Evolutionary conservation across 2,329 filamentous ascomycete genomes (phyloP), one percentile per base, ranked within the genome.

Genomic region (Fusarium virguliforme): DNA sequence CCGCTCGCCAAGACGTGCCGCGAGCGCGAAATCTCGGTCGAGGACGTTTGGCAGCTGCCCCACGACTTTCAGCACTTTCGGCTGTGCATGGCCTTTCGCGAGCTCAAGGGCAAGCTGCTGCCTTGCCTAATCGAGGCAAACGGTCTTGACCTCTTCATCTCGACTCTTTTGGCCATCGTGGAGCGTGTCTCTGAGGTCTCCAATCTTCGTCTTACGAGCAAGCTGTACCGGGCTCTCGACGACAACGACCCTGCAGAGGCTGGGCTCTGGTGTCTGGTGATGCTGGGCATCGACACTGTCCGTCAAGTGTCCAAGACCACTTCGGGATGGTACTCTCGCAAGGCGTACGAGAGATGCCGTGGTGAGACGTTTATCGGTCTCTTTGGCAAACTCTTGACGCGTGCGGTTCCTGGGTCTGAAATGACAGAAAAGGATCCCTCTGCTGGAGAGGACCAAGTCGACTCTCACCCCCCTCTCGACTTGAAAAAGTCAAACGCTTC

Each of bases 1-100:
- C 91, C 94, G 0, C 81, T 97, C 7, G 94, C 97, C 12, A 82
- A 84, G 2, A 80, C 90, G 26, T 93, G 91, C 2, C 87, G 85
- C 43, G 83, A 84, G 32, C 85, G 89, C 41, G 91, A 94, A 72
- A 83, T 97, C 8, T 83, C 94, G 37, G 90, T 94, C 40, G 87
- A 91, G 38, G 94, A 97, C 77, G 92, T 97, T 2, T 97, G 94
- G 94, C 83, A 87, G 40, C 82, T 97, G 0, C 90, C 90, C 0
- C 92, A 90, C 72, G 92, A 96, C 59, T 97, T 95, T 68, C 94
- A 97, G 74, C 94, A 97, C 78, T 86, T 83, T 35, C 85, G 90
- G 2, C 85, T 97, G 0, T 93, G 97, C 77, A 85, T 89, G 46
- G 87, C 89, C 4, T 97, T 97, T 74, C 88, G 91, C 46, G 88